Evolutionary conservation across 305 asterid genomes (phyloP).

Genomic region (Solanum aculeatissimum): DNA sequence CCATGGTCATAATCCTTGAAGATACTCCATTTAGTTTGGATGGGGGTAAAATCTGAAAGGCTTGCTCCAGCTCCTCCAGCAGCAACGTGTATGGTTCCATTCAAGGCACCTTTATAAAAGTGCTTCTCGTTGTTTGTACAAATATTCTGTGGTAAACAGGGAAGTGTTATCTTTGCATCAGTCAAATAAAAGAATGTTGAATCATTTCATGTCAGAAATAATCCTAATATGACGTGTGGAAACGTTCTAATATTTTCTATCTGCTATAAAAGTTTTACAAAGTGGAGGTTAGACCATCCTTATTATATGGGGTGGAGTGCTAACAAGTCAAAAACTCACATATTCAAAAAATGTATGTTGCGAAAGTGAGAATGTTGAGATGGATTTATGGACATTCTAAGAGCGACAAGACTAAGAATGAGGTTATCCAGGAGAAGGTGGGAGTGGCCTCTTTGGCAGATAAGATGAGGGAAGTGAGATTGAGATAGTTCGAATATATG

Average conservation of each 20-base stretch:
- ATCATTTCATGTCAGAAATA: not conserved
- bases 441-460: too few species aligned
- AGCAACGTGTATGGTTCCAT: conserved; percentile 82
- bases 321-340: too few species aligned
- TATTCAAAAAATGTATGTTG: too few species aligned
- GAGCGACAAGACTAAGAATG: too few species aligned
- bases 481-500: too few species aligned
- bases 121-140: conserved; percentile 57
- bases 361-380: too few species aligned
- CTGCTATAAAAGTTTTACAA: not conserved
- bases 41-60: conserved; percentile 43
- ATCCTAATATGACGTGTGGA: not conserved
- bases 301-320: too few species aligned
- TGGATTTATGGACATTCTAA: too few species aligned
- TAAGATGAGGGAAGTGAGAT: too few species aligned
- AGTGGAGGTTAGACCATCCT: too few species aligned
- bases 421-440: too few species aligned
- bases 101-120: conserved; percentile 52
- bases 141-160: conserved; percentile 30
- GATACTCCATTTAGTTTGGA: conserved; percentile 63
- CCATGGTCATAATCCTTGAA: conserved; percentile 65
- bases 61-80: conserved; percentile 93
- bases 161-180: not conserved
- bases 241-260: not conserved
- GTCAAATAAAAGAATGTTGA: not conserved